phyloP scores from a whole-genome alignment of 2,329 filamentous ascomycete species.

The Onygena corvina region DNA sequence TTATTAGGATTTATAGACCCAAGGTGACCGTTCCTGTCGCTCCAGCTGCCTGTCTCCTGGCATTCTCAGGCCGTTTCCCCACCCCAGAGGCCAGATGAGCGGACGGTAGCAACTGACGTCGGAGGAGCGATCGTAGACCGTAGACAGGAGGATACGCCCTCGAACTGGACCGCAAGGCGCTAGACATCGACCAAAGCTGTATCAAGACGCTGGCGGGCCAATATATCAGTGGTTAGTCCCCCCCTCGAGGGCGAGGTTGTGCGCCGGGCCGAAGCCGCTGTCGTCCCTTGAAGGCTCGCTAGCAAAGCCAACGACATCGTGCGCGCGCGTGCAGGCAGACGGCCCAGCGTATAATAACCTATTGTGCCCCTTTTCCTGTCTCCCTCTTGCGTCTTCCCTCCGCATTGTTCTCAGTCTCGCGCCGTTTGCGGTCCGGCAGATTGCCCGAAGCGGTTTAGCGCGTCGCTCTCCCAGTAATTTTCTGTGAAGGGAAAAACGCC shows the following conservation, averaged over 20 bases:
- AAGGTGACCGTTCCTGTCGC: neutral
- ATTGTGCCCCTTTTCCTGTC: neutral
- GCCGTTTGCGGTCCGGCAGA: neutral
- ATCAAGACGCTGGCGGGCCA: neutral
- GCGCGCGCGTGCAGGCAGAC: neutral
- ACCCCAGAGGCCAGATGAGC: neutral
- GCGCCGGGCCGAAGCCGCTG: conserved; percentile 6
- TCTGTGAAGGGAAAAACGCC: neutral
- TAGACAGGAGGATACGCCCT: no score
- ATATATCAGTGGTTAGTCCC: neutral
- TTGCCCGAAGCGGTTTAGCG: neutral
- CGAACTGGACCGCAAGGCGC: no score
- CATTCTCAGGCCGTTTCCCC: neutral
- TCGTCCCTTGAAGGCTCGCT: conserved; percentile 1
- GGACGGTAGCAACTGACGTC: neutral
- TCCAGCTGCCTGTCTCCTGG: neutral
- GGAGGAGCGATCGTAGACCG: no score
- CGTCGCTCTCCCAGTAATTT: neutral
- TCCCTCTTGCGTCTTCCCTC: neutral
- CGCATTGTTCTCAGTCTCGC: neutral
- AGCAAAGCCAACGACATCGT: neutral
- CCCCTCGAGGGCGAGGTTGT: neutral
- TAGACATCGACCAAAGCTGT: neutral
- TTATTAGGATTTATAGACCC: neutral
- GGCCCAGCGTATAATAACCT: neutral